A percentile compares a stretch with the other conserved stretches of the same genome.
These are phyloP conservation scores for Alternaria incomplexa DNA, from an alignment of 2,329 filamentous ascomycete species.

Conservation along the genomic window DNA sequence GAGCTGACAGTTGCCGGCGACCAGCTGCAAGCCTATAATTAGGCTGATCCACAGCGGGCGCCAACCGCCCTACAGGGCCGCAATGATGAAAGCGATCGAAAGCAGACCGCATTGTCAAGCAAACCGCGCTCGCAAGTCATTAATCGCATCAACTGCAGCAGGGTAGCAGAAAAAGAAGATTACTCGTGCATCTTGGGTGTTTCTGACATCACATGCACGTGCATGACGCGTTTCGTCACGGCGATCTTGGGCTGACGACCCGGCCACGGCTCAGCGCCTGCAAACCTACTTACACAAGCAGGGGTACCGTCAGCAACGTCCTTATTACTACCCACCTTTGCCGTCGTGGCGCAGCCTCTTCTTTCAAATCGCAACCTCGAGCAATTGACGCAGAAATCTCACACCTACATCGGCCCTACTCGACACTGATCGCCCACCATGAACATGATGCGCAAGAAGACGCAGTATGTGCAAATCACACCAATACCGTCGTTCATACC, in stretches of 20 bases:
- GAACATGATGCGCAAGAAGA: constrained; percentile 61
- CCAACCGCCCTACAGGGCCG: constrained; percentile 3
- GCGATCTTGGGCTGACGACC: constrained; percentile 14
- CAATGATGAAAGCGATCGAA: not conserved
- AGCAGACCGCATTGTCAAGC: not conserved
- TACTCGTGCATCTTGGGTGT: not conserved
- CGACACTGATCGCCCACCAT: constrained; percentile 11
- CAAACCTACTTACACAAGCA: constrained; percentile 11
- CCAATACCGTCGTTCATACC: constrained; percentile 74
- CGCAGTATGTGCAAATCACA: constrained; percentile 71
- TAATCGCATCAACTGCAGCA: not conserved
- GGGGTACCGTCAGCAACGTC: constrained; percentile 13
- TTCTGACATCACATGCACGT: constrained; percentile 33
- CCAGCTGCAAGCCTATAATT: constrained; percentile 17
- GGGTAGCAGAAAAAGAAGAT: not conserved
- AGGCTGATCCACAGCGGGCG: constrained; percentile 15
- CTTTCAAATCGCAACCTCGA: constrained; percentile 3
- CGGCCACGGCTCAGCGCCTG: constrained; percentile 16
- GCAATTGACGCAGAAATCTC: not conserved
- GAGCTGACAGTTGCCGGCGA: constrained; percentile 14
- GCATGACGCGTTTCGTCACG: constrained; percentile 32
- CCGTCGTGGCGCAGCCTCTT: not conserved
- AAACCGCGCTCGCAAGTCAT: not conserved
- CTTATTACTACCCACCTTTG: constrained; percentile 4
- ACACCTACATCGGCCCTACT: not conserved